These are phyloP conservation scores for Cutaneotrichosporon cutaneum DNA, from an alignment of 1,284 basidiomycete species.

Conservation along the genomic window DNA sequence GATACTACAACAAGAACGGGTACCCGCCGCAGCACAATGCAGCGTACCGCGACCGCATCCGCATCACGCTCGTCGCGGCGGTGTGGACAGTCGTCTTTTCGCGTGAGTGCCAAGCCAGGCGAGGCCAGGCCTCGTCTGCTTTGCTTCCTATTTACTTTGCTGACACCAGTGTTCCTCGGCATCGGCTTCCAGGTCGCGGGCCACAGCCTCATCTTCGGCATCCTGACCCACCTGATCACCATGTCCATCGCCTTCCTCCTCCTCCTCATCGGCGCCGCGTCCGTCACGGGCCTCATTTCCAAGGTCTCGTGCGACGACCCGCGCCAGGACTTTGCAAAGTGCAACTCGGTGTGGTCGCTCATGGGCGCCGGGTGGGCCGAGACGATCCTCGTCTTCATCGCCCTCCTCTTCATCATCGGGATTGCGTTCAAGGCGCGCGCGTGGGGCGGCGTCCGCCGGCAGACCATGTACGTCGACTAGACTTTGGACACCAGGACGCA, in stretches of 20 bases:
- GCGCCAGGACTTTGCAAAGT: slow-evolving; percentile 39
- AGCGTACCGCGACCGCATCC: slow-evolving; percentile 50
- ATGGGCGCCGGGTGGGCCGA: slow-evolving; percentile 52
- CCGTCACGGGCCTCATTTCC: slow-evolving; percentile 50
- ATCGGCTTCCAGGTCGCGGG: slow-evolving; percentile 49
- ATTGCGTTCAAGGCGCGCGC: slow-evolving; percentile 50
- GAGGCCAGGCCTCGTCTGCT: neutral
- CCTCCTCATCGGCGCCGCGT: slow-evolving; percentile 50
- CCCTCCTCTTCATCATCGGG: slow-evolving; percentile 36
- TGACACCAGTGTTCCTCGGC: slow-evolving; percentile 44
- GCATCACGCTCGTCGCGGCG: slow-evolving; percentile 49
- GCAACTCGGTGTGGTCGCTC: slow-evolving; percentile 50
- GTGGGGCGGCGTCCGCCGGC: slow-evolving; percentile 42
- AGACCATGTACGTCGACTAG: slow-evolving; percentile 44
- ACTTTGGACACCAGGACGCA: neutral
- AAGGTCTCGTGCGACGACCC: slow-evolving; percentile 43
- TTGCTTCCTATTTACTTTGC: neutral
- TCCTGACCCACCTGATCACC: slow-evolving; percentile 49
- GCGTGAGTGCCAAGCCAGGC: slow-evolving; percentile 47
- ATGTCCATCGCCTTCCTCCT: slow-evolving; percentile 50
- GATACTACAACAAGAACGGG: slow-evolving; percentile 44
- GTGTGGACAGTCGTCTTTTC: slow-evolving; percentile 47
- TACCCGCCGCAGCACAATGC: slow-evolving; percentile 45
- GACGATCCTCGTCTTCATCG: slow-evolving; percentile 47
- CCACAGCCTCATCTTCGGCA: slow-evolving; percentile 46